Conservation (phyloP, 2,329 filamentous ascomycete species). For the Tolypocladium ophioglossoides region DNA sequence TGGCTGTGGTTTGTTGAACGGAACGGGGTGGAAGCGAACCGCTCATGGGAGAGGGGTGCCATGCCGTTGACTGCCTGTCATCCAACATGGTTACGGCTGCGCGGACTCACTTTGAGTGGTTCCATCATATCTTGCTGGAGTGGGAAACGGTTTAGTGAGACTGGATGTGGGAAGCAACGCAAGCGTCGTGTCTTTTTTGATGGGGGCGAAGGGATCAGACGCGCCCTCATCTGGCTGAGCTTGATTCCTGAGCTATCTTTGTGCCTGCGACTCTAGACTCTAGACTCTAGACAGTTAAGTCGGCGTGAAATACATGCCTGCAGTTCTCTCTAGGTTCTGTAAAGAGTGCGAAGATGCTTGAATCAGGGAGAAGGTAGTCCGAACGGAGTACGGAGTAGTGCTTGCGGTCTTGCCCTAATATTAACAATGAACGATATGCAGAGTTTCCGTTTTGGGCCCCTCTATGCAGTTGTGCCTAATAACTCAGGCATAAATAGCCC, state of each 20-base stretch:
- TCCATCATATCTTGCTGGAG: neutral
- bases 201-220: no score
- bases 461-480: neutral
- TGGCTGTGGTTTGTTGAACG: neutral
- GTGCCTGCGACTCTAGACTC: no score
- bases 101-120: no score
- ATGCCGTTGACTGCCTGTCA: neutral
- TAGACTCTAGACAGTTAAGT: neutral
- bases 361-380: neutral
- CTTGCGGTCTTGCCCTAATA: no score
- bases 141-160: no score
- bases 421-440: no score
- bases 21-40: neutral
- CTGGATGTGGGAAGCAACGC: neutral
- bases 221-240: no score
- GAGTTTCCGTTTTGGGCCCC: no score
- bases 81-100: neutral
- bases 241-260: no score
- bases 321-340: no score
- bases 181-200: neutral
- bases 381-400: neutral
- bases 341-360: no score
- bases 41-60: neutral
- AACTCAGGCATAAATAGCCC: neutral
- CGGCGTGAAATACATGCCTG: neutral